Percentiles rank a stretch among this genome's conserved stretches.
phyloP scores from a whole-genome alignment of 2,329 filamentous ascomycete species.

The Paecilomyces dactylethromorphus region DNA sequence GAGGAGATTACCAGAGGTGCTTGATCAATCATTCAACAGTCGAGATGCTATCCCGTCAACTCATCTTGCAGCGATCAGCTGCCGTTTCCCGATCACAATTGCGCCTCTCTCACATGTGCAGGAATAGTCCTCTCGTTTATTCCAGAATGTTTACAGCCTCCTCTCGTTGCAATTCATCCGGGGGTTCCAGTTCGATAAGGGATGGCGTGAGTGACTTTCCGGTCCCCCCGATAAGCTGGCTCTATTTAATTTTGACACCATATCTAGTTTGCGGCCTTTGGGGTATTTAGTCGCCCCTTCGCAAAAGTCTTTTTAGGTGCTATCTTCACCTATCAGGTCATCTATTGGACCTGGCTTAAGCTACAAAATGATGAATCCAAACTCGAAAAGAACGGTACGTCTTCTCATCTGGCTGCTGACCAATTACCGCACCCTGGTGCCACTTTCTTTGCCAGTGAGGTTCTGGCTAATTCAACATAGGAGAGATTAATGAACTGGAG shows the following conservation, averaged over 20 bases:
- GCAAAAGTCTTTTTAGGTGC: conserved; percentile 43
- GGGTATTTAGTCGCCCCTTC: conserved; percentile 35
- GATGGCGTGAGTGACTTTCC: conserved; percentile 20
- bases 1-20: background rate
- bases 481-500: conserved; percentile 28
- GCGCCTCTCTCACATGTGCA: background rate
- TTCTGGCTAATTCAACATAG: conserved; percentile 13
- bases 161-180: conserved; percentile 3
- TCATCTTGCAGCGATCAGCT: background rate
- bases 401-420: background rate
- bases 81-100: background rate
- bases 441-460: background rate
- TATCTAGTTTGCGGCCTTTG: conserved; percentile 32
- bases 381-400: conserved; percentile 34
- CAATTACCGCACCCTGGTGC: background rate
- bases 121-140: background rate
- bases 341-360: conserved; percentile 43
- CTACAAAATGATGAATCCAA: conserved; percentile 41
- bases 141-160: conserved; percentile 10
- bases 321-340: conserved; percentile 43
- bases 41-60: background rate
- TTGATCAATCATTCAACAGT: background rate
- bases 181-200: conserved; percentile 14
- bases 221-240: background rate
- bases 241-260: conserved; percentile 1